Evolutionary conservation across 371 early-diverging fungal species (phyloP), one percentile per base, ranked within the genome.

Genomic region (Mortierella sp.): DNA sequence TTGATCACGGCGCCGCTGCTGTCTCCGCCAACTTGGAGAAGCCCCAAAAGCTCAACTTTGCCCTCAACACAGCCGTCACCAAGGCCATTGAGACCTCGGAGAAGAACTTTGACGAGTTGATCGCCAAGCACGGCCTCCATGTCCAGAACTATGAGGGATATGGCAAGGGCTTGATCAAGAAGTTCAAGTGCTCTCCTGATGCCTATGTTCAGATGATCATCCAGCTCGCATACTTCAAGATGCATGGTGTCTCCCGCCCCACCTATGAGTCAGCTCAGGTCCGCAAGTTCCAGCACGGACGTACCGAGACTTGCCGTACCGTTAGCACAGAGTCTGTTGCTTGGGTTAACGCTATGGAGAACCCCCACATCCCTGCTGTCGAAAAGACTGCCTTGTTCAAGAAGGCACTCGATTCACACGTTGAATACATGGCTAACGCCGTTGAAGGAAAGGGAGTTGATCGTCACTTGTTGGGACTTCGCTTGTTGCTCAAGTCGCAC

Each of bases 181-280:
- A 91, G 70, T 89, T 94, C 84, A 92, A 92, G 73, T 86, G 92
- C 57, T 90, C 90, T 5, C 98, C 98, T 31, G 98, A 98, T 74
- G 95, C 97, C 22, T 98, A 89, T 72, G 91, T 89, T 42, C 97
- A 98, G 83, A 96, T 98, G 96, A 92, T 93, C 23, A 93, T 98
- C 58, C 97, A 98, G 82, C 86, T 96, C 56, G 97, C 97, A 12
- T 96, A 96, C 83, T 95, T 91, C 85, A 94, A 94, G 84, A 92
- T 94, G 87, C 92, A 94, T 76, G 94, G 94, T 43, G 75, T 72
- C 7, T 76, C 85, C 61, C 85, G 90, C 29, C 92, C 96, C 3
- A 97, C 97, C 12, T 97, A 97, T 75, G 97, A 97, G 78, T 90
- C 93, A 51, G 96, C 93, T 49, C 94, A 93, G 78, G 95, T 95